A percentile compares a stretch with the other conserved stretches of the same genome.
Evolutionary conservation across 768 basidiomycete species (phyloP).

Genomic region (Cubamyces lactineus): DNA sequence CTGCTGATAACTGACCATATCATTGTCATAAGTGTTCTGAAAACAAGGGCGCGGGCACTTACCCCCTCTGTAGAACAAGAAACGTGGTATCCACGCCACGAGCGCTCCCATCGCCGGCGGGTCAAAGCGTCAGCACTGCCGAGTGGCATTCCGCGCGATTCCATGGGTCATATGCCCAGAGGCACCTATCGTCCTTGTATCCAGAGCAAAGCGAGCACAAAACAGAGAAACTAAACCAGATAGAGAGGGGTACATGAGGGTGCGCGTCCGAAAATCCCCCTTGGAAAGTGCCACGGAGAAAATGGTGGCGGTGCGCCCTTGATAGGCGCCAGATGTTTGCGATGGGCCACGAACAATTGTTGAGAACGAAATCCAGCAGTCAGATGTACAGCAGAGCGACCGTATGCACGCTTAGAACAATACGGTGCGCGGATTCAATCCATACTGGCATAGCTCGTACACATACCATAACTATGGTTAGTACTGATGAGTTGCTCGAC

Average conservation of each 20-base stretch:
- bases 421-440: too few species aligned
- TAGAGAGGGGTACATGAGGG: not conserved
- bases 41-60: not conserved
- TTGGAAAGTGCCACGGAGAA: not conserved
- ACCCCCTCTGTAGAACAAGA: not conserved
- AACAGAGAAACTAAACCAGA: not conserved
- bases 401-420: too few species aligned
- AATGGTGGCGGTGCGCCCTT: constrained; percentile 4
- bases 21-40: not conserved
- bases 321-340: constrained; percentile 14
- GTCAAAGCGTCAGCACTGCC: not conserved
- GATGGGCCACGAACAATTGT: not conserved
- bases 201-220: not conserved
- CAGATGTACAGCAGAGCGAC: too few species aligned
- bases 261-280: not conserved
- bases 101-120: not conserved
- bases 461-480: too few species aligned
- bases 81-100: not conserved
- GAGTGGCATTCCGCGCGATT: not conserved
- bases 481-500: too few species aligned
- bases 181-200: not conserved
- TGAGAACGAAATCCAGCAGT: too few species aligned
- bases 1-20: too few species aligned
- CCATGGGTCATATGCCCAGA: not conserved
- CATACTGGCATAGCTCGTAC: too few species aligned